A percentile compares a stretch with the other conserved stretches of the same genome.
These are phyloP conservation scores for Myochromella boudieri DNA, from an alignment of 768 basidiomycete species.

Conservation along the genomic window DNA sequence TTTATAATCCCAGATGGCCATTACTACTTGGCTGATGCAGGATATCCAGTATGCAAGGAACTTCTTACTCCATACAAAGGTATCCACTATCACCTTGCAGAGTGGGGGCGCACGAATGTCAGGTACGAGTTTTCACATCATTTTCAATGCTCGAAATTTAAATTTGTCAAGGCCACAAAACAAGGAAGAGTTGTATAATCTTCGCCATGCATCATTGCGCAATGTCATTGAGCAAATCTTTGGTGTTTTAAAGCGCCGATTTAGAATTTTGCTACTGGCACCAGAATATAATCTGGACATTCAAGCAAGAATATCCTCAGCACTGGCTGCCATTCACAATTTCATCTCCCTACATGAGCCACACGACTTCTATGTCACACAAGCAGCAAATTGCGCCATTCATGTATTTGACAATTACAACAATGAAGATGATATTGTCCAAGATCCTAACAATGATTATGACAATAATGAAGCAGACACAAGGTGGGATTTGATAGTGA, in stretches of 20 bases:
- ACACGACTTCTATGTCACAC: background rate
- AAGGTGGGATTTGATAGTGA: no score
- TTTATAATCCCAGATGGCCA: slow-evolving; percentile 26
- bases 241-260: background rate
- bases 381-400: background rate
- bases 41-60: no score
- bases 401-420: background rate
- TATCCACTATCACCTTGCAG: slow-evolving; percentile 34
- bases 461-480: no score
- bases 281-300: no score
- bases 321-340: background rate
- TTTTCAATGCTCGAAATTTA: background rate
- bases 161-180: background rate
- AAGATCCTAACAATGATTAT: no score
- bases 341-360: background rate
- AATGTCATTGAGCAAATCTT: no score
- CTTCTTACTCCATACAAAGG: slow-evolving; percentile 35
- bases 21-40: slow-evolving; percentile 38
- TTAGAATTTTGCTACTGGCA: no score
- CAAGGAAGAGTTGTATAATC: no score
- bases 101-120: background rate
- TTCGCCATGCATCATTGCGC: no score
- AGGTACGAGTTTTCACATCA: background rate
- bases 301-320: background rate
- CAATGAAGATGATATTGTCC: background rate